Evolutionary conservation across 768 basidiomycete genomes (phyloP), one percentile per base, ranked within the genome.

Genomic region (Mycena capillaripes): DNA sequence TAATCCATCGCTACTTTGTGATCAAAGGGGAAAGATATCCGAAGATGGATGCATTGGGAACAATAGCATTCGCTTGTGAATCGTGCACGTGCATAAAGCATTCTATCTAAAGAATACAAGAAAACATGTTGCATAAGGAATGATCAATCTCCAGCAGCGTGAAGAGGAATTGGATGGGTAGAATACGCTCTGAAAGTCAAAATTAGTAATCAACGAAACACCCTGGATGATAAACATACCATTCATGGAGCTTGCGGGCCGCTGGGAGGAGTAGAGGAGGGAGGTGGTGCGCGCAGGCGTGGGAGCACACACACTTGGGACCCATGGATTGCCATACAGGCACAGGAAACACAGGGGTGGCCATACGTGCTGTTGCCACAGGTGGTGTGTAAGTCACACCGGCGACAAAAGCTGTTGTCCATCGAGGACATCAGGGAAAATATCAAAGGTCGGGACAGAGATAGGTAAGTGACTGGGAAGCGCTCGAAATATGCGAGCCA

Each of bases 71-170:
- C n/a, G n/a, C n/a, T n/a, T n/a, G n/a, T n/a, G n/a, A 53, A 23
- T 44, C 23, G 50, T 48, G 56, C 46, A 48, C 36, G 38, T 34
- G 40, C 52, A 63, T 64, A 58, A 50, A 46, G 44, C 23, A 48
- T 48, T 19, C 40, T 61, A 61, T 44, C 70, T 71, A 71, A 34
- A 62, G 52, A 44, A 42, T 62, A 71, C 59, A 56, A 56, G 59
- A 67, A 55, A 36, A 40, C 58, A 71, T 21, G 40, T n/a, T 25
- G 48, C 65, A 30, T 71, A 71, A 38, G 70, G 70, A n/a, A 62
- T 50, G 23, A 66, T 38, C 40, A 58, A 36, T 7, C 65, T 55
- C 65, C 65, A 66, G 46, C 65, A 66, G 25, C 29, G 65, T 66
- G 42, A 66, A 34, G 21, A 66, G 29, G 30, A 66, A 66, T 27